Evolutionary conservation across 306 rosid genomes (phyloP), one percentile per base, ranked within the genome.

Genomic region (Glycine tomentella): DNA sequence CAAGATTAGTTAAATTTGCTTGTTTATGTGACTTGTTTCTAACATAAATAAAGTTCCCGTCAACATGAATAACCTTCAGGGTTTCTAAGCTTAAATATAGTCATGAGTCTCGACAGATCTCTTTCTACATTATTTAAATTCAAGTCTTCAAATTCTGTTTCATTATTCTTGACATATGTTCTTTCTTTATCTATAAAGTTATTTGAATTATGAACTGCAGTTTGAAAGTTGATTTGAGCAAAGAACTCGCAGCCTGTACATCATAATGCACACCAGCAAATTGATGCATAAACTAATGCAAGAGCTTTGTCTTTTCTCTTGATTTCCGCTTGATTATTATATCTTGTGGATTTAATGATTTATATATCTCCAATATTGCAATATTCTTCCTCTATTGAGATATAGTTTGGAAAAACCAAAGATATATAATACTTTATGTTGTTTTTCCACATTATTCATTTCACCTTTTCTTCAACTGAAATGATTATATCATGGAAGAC

Each of bases 151-250:
- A 48, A 55, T 81, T 49, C 44, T 13, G 52, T 78, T 66, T 70
- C 63, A 31, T 57, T 58, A 62, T 20, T 8, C 12, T 9, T 77
- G 8, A 65, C 12, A 8, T 40, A 9, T 69, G 51, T 31, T 81
- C 67, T 65, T 48, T 6, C 68, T 72, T 56, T 17, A 20, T 20
- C 20, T 20, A 66, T 74, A 36, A 80, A 63, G 14, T 79, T 80
- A 62, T 72, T 77, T 82, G 74, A 85, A 78, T 48, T 68, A 58
- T 75, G 84, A 76, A 74, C 15, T 75, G 50, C 75, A 91, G 99
- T 89, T 33, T 95, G 90, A 98, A 95, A 62, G 92, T 89, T 68
- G 99, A 95, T 87, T 88, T 93, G 88, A 95, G 98, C 93, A 91
- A 89, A 90, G 90, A 95, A 81, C 93, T 93, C 58, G 16, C 90